phyloP scores from a whole-genome alignment of 176 grass and related monocot species.

The Hordeum vulgare region MorexV3_pseudomolecules_assembly NC_058520.1:68439566-68440065 shows the following conservation, averaged over 20 bases:
- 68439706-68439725: neutral
- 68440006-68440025: conserved; percentile 86
- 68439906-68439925: conserved; percentile 62
- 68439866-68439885: conserved; percentile 91
- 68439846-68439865: neutral
- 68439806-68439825: conserved; percentile 68
- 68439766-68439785: conserved; percentile 77
- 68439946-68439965: conserved; percentile 35
- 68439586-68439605: conserved; percentile 46
- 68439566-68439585: conserved; percentile 42
- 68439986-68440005: conserved; percentile 90
- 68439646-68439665: conserved; percentile 26
- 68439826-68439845: conserved; percentile 39
- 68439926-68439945: conserved; percentile 48
- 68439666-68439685: neutral
- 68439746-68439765: conserved; percentile 21
- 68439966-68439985: conserved; percentile 95
- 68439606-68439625: conserved; percentile 85
- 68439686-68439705: neutral
- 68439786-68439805: conserved; percentile 72
- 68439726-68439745: neutral
- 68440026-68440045: conserved; percentile 15
- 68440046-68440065: neutral
- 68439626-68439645: conserved; percentile 59
- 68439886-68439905: conserved; percentile 79